Evolutionary conservation across 2,329 filamentous ascomycete species (phyloP).

Genomic region (Teratosphaeria viscida): DNA sequence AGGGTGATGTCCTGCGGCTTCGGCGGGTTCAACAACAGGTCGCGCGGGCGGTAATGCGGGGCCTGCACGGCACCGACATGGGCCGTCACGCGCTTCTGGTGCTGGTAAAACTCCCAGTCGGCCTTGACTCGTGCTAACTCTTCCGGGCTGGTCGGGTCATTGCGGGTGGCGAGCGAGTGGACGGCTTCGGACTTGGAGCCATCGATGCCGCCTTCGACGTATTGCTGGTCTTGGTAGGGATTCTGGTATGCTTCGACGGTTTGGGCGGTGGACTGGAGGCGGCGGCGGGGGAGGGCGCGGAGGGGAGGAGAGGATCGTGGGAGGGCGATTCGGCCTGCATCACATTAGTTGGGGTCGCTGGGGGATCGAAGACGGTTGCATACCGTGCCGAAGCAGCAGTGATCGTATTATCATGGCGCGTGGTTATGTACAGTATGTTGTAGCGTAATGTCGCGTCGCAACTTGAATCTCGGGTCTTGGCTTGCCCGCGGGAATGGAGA

Average conservation of each 20-base stretch:
- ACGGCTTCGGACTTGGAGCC: slow-evolving; percentile 4
- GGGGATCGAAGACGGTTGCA: slow-evolving; percentile 2
- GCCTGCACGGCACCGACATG: slow-evolving; percentile 30
- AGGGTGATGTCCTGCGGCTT: slow-evolving; percentile 71
- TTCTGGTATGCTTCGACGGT: slow-evolving; percentile 21
- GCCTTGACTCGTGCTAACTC: slow-evolving; percentile 24
- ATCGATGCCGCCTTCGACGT: slow-evolving; percentile 2
- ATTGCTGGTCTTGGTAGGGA: slow-evolving; percentile 2
- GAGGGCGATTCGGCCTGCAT: slow-evolving; percentile 30
- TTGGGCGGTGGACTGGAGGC: slow-evolving; percentile 26
- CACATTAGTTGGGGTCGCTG: neutral
- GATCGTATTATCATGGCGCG: slow-evolving; percentile 34
- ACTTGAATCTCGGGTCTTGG: slow-evolving; percentile 5
- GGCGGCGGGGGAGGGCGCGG: slow-evolving; percentile 23
- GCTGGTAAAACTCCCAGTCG: slow-evolving; percentile 34
- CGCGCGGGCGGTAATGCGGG: slow-evolving; percentile 53
- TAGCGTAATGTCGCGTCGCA: neutral
- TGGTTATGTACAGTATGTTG: neutral
- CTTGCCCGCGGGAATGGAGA: slow-evolving; percentile 3
- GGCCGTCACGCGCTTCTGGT: slow-evolving; percentile 28
- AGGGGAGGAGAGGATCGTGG: slow-evolving; percentile 18
- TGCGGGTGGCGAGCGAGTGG: neutral
- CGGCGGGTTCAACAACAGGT: slow-evolving; percentile 63
- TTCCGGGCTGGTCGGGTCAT: neutral
- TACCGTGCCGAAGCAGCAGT: slow-evolving; percentile 31